Evolutionary conservation across 2,329 filamentous ascomycete species (phyloP).

Genomic region (Teratosphaeria viscida): DNA sequence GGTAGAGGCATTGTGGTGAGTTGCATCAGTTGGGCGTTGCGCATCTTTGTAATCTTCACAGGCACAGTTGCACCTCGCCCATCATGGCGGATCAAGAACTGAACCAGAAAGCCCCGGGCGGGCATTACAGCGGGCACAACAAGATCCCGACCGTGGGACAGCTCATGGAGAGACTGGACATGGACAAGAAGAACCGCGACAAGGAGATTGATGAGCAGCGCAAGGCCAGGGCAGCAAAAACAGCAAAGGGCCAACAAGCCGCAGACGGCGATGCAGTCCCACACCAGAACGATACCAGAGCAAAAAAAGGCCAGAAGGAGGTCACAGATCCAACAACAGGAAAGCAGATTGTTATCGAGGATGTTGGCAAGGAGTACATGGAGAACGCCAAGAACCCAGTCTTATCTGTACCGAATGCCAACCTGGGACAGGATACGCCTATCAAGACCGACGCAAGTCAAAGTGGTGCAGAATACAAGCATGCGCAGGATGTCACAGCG

Average conservation of each 20-base stretch:
- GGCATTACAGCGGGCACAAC: slow-evolving; percentile 72
- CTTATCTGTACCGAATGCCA: slow-evolving; percentile 82
- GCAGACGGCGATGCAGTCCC: slow-evolving; percentile 30
- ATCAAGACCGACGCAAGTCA: slow-evolving; percentile 62
- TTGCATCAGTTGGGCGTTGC: neutral
- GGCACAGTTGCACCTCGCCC: slow-evolving; percentile 6
- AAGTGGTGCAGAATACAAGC: slow-evolving; percentile 67
- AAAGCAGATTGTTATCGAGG: slow-evolving; percentile 73
- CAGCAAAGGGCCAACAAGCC: slow-evolving; percentile 35
- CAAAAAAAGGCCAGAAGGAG: slow-evolving; percentile 40
- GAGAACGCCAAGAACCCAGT: slow-evolving; percentile 61
- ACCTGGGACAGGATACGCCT: slow-evolving; percentile 63
- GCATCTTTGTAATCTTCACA: slow-evolving; percentile 1
- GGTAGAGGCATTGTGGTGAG: neutral
- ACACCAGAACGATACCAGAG: slow-evolving; percentile 38
- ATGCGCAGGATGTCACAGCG: slow-evolving; percentile 79
- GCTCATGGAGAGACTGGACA: slow-evolving; percentile 69
- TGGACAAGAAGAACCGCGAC: slow-evolving; percentile 67
- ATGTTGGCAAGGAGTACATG: slow-evolving; percentile 61
- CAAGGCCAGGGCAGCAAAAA: slow-evolving; percentile 62
- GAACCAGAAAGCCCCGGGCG: slow-evolving; percentile 39
- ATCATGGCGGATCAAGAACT: slow-evolving; percentile 33
- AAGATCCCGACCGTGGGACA: slow-evolving; percentile 79
- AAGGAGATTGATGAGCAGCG: slow-evolving; percentile 53
- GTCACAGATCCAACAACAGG: slow-evolving; percentile 87